A percentile compares a stretch with the other conserved stretches of the same genome.
Evolutionary conservation across 2,329 filamentous ascomycete species (phyloP).

Genomic region (Eutypa lata): DNA sequence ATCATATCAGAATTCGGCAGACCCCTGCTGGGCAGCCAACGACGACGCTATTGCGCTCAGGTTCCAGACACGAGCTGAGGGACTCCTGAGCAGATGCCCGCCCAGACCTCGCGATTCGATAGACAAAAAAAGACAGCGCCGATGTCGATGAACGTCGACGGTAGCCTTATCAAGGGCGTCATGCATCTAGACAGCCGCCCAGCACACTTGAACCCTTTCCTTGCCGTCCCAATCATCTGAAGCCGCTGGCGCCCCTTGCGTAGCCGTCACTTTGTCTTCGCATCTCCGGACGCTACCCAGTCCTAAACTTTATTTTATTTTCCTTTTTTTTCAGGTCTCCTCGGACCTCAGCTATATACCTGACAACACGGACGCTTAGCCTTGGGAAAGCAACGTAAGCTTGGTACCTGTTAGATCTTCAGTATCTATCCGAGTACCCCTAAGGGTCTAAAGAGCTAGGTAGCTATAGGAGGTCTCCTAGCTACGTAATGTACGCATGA

Average conservation of each 20-base stretch:
- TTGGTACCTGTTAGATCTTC: no score
- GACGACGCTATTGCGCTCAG: neutral
- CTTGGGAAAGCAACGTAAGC: neutral
- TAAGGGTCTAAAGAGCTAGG: no score
- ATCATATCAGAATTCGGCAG: neutral
- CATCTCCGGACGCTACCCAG: neutral
- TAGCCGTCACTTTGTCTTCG: neutral
- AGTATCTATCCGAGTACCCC: no score
- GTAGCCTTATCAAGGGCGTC: slow-evolving; percentile 18
- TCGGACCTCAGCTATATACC: neutral
- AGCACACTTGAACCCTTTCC: slow-evolving; percentile 9
- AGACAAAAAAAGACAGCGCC: no score
- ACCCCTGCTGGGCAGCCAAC: neutral
- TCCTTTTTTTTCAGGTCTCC: neutral
- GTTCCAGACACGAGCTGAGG: neutral
- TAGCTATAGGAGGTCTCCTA: neutral
- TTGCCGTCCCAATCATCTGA: slow-evolving; percentile 16
- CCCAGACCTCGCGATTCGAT: neutral
- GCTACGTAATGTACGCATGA: neutral
- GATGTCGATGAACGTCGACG: slow-evolving; percentile 10
- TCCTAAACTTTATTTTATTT: no score
- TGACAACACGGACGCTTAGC: neutral
- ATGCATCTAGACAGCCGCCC: slow-evolving; percentile 11
- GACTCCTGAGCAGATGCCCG: neutral
- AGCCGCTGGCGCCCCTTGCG: slow-evolving; percentile 11